phyloP scores from a whole-genome alignment of 2,329 filamentous ascomycete species.

The Arthroderma sp. region DNA sequence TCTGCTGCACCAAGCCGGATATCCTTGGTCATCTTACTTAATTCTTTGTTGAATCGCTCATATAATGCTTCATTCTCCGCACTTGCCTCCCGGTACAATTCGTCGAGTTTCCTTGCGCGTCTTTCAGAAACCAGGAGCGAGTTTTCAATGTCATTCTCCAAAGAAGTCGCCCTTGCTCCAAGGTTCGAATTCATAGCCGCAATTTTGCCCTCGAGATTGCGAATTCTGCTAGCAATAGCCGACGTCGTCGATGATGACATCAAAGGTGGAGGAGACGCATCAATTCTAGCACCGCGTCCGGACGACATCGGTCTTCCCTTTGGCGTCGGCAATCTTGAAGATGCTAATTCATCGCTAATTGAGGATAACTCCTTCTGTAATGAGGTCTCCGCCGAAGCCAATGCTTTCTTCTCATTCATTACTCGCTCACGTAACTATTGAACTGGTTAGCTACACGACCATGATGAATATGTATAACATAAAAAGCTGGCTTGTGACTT shows the following conservation, averaged over 20 bases:
- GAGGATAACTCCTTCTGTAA: constrained; percentile 64
- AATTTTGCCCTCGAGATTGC: constrained; percentile 54
- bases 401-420: constrained; percentile 63
- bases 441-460: constrained; percentile 6
- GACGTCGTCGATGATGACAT: constrained; percentile 13
- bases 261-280: constrained; percentile 15
- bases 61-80: constrained; percentile 90
- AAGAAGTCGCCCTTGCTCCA: constrained; percentile 44
- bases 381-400: constrained; percentile 54
- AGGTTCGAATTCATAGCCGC: constrained; percentile 47
- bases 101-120: constrained; percentile 70
- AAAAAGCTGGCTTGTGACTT: constrained; percentile 2
- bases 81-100: constrained; percentile 73
- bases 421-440: constrained; percentile 61
- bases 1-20: constrained; percentile 64
- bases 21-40: constrained; percentile 68
- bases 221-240: constrained; percentile 35
- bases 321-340: constrained; percentile 12
- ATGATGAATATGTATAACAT: neutral
- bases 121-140: constrained; percentile 61
- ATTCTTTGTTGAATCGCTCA: constrained; percentile 80
- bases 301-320: constrained; percentile 16
- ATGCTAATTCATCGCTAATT: constrained; percentile 66
- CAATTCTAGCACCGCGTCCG: constrained; percentile 30
- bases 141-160: constrained; percentile 59